Evolutionary conservation across 2,329 filamentous ascomycete species (phyloP).

Genomic region (Hymenoscyphus linearis): DNA sequence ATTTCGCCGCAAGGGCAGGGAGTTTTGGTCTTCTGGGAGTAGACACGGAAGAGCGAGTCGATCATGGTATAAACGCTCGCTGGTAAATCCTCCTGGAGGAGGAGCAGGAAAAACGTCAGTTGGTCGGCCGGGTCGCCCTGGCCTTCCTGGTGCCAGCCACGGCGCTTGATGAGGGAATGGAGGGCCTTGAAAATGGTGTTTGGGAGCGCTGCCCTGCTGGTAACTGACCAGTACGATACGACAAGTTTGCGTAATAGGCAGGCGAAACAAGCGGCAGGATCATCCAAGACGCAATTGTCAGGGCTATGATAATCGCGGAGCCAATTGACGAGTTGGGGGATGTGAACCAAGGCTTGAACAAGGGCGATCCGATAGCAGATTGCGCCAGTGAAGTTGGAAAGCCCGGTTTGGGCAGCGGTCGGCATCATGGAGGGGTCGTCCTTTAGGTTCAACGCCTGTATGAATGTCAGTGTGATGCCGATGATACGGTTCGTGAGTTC

Average conservation of each 20-base stretch:
- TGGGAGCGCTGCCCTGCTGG: not conserved
- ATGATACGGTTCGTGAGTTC: not conserved
- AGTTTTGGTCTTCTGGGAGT: conserved; percentile 14
- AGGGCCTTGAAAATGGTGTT: conserved; percentile 8
- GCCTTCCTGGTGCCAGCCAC: conserved; percentile 21
- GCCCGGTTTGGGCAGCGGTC: conserved; percentile 22
- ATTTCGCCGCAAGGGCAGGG: conserved; percentile 26
- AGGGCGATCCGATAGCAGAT: conserved; percentile 33
- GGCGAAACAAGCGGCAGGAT: not conserved
- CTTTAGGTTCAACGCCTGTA: conserved; percentile 15
- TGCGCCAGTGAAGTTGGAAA: conserved; percentile 26
- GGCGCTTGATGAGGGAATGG: conserved; percentile 2
- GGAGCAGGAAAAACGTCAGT: conserved; percentile 24
- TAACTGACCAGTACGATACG: conserved; percentile 13
- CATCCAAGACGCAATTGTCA: conserved; percentile 17
- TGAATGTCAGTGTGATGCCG: not conserved
- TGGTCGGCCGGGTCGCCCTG: conserved; percentile 33
- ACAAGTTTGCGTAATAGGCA: conserved; percentile 10
- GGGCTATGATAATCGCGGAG: conserved; percentile 23
- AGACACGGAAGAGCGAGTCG: conserved; percentile 19
- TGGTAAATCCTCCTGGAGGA: conserved; percentile 26
- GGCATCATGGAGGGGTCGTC: conserved; percentile 20
- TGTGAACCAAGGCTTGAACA: conserved; percentile 32
- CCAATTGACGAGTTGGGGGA: conserved; percentile 31
- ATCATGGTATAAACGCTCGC: conserved; percentile 15